phyloP scores from a whole-genome alignment of 768 basidiomycete genomes.

The Panaeolus papilionaceus region DNA sequence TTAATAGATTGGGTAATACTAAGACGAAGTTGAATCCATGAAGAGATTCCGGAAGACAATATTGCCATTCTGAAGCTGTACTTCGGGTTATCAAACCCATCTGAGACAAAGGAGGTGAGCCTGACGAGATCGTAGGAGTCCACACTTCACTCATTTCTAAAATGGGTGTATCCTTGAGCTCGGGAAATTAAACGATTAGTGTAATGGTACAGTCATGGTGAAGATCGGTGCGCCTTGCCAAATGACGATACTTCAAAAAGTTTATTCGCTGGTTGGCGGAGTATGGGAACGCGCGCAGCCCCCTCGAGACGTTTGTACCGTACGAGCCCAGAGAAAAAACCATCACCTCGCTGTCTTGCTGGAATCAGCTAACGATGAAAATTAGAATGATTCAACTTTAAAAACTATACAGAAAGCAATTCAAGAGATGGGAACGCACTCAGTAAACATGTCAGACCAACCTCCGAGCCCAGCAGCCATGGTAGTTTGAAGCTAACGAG shows the following conservation, averaged over 20 bases:
- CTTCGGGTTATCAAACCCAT: conserved; percentile 35
- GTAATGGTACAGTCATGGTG: background rate
- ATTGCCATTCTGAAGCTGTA: conserved; percentile 35
- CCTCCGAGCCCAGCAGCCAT: conserved; percentile 72
- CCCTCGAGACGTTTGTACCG: conserved; percentile 50
- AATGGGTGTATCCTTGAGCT: no score
- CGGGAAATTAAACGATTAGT: no score
- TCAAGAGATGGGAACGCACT: conserved; percentile 31
- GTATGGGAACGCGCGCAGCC: background rate
- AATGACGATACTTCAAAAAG: background rate
- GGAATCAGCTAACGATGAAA: conserved; percentile 40
- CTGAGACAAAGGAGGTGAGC: conserved; percentile 27
- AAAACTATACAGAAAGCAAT: background rate
- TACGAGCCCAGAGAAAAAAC: conserved; percentile 55
- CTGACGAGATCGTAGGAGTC: conserved; percentile 39
- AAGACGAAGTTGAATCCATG: conserved; percentile 34
- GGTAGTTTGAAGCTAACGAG: conserved; percentile 63
- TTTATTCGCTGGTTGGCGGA: conserved; percentile 32
- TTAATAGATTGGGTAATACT: background rate
- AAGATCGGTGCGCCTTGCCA: background rate
- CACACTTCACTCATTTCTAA: conserved; percentile 51
- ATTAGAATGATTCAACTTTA: no score
- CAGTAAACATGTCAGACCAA: conserved; percentile 59
- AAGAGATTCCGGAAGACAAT: conserved; percentile 47
- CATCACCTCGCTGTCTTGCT: conserved; percentile 40